These are phyloP conservation scores for Astragalus glycyphyllos DNA, from an alignment of 306 rosid species.

Conservation along the genomic window DNA sequence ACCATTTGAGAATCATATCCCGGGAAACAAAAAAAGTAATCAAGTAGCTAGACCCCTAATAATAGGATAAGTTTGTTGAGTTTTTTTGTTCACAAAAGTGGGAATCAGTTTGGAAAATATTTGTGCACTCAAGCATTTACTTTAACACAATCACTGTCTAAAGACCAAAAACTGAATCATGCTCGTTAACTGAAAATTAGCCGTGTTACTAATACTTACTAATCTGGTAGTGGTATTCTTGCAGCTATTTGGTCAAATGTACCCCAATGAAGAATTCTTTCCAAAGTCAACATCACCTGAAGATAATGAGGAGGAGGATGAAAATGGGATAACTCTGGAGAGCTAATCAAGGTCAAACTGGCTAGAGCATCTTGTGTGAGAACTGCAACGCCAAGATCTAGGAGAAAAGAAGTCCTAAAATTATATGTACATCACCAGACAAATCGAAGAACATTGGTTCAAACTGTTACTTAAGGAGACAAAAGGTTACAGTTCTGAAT, in stretches of 20 bases:
- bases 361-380: conserved; percentile 14
- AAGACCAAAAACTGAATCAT: neutral
- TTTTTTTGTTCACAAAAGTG: conserved; percentile 11
- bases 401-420: conserved; percentile 34
- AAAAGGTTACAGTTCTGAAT: neutral
- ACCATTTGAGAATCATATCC: neutral
- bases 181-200: neutral
- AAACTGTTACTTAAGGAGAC: conserved; percentile 19
- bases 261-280: conserved; percentile 57
- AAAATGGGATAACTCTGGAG: conserved; percentile 48
- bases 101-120: conserved; percentile 7
- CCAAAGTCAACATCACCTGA: conserved; percentile 52
- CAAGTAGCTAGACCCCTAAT: neutral
- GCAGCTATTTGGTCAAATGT: conserved; percentile 59
- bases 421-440: neutral
- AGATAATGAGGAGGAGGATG: conserved; percentile 46
- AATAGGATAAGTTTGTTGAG: conserved; percentile 12
- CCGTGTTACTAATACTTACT: conserved; percentile 23
- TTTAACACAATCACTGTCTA: neutral
- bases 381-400: conserved; percentile 16
- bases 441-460: conserved; percentile 16
- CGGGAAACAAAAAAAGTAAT: neutral
- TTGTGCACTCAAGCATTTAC: conserved; percentile 12
- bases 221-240: conserved; percentile 37
- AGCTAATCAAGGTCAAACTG: conserved; percentile 38